Percentiles rank a stretch among this genome's conserved stretches.
phyloP scores from a whole-genome alignment of 1,284 basidiomycete species.

The Hymenochaete sp. region DNA sequence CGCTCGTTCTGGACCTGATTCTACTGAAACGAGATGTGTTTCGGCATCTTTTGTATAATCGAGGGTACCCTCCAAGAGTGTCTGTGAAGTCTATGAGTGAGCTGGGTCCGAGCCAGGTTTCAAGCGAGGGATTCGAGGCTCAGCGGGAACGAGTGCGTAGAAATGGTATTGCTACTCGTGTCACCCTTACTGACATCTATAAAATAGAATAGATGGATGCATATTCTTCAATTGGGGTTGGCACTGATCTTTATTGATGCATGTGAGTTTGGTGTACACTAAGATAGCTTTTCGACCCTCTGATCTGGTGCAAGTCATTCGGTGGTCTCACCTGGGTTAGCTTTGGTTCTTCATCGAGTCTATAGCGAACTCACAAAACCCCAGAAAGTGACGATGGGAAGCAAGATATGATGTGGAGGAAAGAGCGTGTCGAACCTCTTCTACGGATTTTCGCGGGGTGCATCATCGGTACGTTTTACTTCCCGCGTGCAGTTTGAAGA shows the following conservation, averaged over 20 bases:
- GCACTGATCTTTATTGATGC: conserved; percentile 57
- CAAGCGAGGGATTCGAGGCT: not conserved
- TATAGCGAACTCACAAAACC: conserved; percentile 11
- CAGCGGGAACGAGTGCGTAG: conserved; percentile 5
- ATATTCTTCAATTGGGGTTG: conserved; percentile 47
- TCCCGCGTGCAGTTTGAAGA: not conserved
- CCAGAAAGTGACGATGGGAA: conserved; percentile 9
- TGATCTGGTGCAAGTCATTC: conserved; percentile 68
- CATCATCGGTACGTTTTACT: conserved; percentile 38
- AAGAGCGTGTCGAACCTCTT: conserved; percentile 42
- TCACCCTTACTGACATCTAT: too few relatives aligned
- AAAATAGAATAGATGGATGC: conserved; percentile 45
- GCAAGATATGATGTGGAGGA: conserved; percentile 21
- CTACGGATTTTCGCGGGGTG: conserved; percentile 54
- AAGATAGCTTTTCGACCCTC: too few relatives aligned
- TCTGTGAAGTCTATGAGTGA: conserved; percentile 4
- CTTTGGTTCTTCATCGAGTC: conserved; percentile 34
- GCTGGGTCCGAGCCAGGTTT: conserved; percentile 16
- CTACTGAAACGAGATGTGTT: conserved; percentile 83
- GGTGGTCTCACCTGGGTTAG: conserved; percentile 64
- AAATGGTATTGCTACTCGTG: too few relatives aligned
- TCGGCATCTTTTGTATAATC: conserved; percentile 84
- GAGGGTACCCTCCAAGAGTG: conserved; percentile 49
- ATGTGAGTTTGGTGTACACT: conserved; percentile 52
- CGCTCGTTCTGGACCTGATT: conserved; percentile 76